phyloP scores from a whole-genome alignment of 148 eudicot species.

The Rheum nobile region DNA sequence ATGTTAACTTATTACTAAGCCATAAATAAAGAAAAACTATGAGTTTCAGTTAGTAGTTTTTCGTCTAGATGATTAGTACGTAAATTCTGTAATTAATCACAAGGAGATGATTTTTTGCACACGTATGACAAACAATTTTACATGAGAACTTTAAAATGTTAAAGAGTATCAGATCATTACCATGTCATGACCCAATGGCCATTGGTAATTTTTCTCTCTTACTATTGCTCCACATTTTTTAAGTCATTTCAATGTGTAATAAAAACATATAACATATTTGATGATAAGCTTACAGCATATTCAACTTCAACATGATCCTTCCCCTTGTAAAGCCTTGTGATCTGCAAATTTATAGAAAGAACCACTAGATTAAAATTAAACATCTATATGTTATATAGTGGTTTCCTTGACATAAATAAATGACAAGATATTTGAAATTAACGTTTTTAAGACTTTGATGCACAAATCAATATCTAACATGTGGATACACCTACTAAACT shows the following conservation, averaged over 20 bases:
- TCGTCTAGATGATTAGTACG: too few species aligned
- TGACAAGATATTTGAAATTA: not conserved
- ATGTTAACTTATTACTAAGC: not conserved
- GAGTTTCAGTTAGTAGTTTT: not conserved
- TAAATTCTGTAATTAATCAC: not conserved
- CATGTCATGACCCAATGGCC: not conserved
- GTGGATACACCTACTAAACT: not conserved
- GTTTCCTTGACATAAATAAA: not conserved
- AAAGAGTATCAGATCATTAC: not conserved
- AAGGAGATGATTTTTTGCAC: not conserved
- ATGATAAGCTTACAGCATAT: constrained; percentile 47
- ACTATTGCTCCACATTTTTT: not conserved
- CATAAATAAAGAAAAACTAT: not conserved
- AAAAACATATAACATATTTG: not conserved
- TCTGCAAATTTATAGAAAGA: constrained; percentile 22
- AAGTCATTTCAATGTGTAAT: not conserved
- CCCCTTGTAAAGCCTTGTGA: constrained; percentile 78
- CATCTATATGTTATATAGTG: not conserved
- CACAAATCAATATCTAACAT: not conserved
- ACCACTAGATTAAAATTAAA: not conserved
- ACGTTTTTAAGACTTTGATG: not conserved
- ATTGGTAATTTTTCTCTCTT: not conserved
- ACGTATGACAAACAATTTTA: not conserved
- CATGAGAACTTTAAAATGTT: not conserved
- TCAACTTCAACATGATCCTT: constrained; percentile 92